A percentile compares a stretch with the other conserved stretches of the same genome.
Evolutionary conservation across 192 early-diverging fungal genomes (phyloP).

Genomic region (Podila epigama): DNA sequence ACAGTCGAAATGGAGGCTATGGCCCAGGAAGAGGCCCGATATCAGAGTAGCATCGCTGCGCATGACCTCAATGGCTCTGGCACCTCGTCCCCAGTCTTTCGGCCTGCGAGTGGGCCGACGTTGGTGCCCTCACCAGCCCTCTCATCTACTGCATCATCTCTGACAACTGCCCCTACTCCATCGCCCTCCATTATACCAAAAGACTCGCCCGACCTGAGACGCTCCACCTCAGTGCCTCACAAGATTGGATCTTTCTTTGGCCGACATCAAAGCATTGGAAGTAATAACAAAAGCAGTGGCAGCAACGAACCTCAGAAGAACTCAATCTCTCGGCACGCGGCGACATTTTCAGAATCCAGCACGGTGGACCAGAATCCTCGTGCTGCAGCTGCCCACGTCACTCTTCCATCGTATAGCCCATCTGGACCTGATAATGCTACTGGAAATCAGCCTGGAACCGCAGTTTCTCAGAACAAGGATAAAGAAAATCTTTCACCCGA

Average conservation of each 20-base stretch:
- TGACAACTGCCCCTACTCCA: background rate
- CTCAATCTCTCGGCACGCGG: conserved; percentile 3
- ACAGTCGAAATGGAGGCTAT: background rate
- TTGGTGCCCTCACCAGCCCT: too few species aligned
- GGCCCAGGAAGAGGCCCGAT: conserved; percentile 19
- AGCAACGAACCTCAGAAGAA: background rate
- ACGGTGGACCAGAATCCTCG: conserved; percentile 16
- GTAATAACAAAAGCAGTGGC: background rate
- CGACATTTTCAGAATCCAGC: conserved; percentile 22
- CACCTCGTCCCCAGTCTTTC: conserved; percentile 11
- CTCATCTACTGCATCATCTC: background rate
- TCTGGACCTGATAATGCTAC: background rate
- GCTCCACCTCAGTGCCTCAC: conserved; percentile 21
- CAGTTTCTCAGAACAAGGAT: too few species aligned
- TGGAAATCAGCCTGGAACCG: too few species aligned
- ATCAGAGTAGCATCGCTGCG: conserved; percentile 8
- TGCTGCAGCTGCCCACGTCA: background rate
- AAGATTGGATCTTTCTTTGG: conserved; percentile 32
- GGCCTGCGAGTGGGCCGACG: too few species aligned
- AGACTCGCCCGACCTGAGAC: conserved; percentile 5
- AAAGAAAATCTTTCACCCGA: background rate
- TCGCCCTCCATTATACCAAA: background rate
- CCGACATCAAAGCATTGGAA: conserved; percentile 9
- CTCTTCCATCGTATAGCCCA: background rate
- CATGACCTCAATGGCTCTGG: conserved; percentile 34